Percentiles rank a stretch among this genome's conserved stretches.
Conservation (phyloP, 2,329 filamentous ascomycete species). For the Cladosporium sp. region DNA sequence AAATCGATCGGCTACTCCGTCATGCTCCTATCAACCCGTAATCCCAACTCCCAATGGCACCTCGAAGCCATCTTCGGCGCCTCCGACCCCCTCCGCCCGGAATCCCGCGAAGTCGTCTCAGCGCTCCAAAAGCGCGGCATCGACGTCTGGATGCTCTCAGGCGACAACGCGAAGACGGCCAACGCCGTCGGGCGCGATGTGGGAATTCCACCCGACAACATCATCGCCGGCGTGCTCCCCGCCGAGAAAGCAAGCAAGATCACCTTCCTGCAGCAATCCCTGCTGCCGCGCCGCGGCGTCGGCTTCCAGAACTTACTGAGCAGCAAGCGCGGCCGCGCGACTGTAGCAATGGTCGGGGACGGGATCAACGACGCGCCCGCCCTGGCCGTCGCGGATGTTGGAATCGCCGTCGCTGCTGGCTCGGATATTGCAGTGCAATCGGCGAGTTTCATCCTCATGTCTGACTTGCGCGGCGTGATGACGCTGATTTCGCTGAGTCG, state of each 20-base stretch:
- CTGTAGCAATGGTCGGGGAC: conserved; percentile 81
- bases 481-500: conserved; percentile 68
- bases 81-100: conserved; percentile 74
- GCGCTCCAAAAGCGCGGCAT: conserved; percentile 56
- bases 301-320: conserved; percentile 19
- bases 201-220: conserved; percentile 67
- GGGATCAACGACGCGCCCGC: conserved; percentile 85
- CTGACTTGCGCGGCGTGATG: conserved; percentile 64
- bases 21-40: conserved; percentile 34
- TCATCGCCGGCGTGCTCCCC: conserved; percentile 84
- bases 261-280: conserved; percentile 39
- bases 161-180: conserved; percentile 84
- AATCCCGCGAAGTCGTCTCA: conserved; percentile 48
- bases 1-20: conserved; percentile 40
- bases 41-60: conserved; percentile 44
- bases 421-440: conserved; percentile 80
- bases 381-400: conserved; percentile 73
- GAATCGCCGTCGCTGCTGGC: conserved; percentile 75
- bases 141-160: conserved; percentile 87
- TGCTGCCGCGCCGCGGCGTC: conserved; percentile 11
- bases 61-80: conserved; percentile 69
- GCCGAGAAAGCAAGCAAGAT: conserved; percentile 75
- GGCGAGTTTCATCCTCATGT: conserved; percentile 76
- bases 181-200: conserved; percentile 70
- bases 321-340: conserved; percentile 36